Base-by-base conservation (phyloP, 2,329 filamentous ascomycete genomes). In the Exophiala sp. region DNA sequence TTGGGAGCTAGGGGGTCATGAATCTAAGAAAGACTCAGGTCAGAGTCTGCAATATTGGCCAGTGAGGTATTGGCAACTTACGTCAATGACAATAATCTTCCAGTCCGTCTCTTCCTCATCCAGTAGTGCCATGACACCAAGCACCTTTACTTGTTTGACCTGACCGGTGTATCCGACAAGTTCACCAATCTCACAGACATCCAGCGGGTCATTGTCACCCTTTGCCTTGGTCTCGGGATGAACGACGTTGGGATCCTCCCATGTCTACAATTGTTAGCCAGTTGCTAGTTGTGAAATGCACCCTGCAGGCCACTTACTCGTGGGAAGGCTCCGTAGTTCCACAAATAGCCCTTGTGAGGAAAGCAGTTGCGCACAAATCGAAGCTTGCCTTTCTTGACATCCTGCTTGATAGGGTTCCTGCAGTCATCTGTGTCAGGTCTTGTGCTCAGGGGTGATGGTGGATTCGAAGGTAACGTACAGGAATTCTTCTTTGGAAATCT, bases 61-160 rank as follows among this genome's bases (percentile, higher is more conserved):
- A 30, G 42, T 7, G 11, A n/a, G 27, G 21, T 14, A 6, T 19
- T 19, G 16, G 21, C n/a, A 14, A 51, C 54, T 54, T 40, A 57
- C 76, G 70, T 98, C 93, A 68, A 98, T 95, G 73, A 97, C 93
- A 65, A 98, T 97, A 77, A 98, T 88, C 84, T 98, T 98, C 93
- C 93, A 98, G 82, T 98, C 93, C 60, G 93, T 98, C 85, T 98
- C 93, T 73, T 94, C 93, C 82, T 98, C 93, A 66, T 98, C 93
- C 60, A 98, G 87, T 62, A 98, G 83, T 63, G 93, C 93, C 93
- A 98, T 98, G 70, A 97, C 89, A 73, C 93, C 93, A 59, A 98
- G 86, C 58, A 97, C 88, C 85, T 97, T 98, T 82, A 98, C 93
- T 78, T 97, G 93, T 83, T 97, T 98, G 73, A 98, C 78, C 78